phyloP scores from a whole-genome alignment of 2,329 filamentous ascomycete species.

The Pochonia chlamydosporia region DNA sequence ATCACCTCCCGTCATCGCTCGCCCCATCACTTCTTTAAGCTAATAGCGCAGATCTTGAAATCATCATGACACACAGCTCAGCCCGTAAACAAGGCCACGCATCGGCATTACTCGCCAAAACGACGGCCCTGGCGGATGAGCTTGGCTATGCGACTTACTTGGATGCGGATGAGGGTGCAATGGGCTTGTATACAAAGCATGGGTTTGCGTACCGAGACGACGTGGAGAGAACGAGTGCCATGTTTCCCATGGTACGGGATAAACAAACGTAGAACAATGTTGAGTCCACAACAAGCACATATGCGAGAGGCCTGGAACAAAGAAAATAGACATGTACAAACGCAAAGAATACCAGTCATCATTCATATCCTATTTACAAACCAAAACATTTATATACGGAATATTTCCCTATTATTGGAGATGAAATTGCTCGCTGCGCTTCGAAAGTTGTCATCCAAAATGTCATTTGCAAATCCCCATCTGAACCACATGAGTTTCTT shows the following conservation, averaged over 20 bases:
- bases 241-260: conserved; percentile 13
- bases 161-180: conserved; percentile 11
- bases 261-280: not conserved
- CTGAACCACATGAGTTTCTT: conserved; percentile 46
- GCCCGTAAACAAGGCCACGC: conserved; percentile 11
- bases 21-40: no score
- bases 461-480: conserved; percentile 22
- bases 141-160: conserved; percentile 12
- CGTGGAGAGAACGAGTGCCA: conserved; percentile 6
- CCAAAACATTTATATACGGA: conserved; percentile 16
- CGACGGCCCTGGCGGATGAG: conserved; percentile 8
- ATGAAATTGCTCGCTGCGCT: conserved; percentile 22
- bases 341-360: conserved; percentile 1
- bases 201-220: conserved; percentile 10
- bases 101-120: conserved; percentile 8
- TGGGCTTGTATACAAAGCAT: conserved; percentile 9
- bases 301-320: no score
- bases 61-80: conserved; percentile 13
- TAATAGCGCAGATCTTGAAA: conserved; percentile 10
- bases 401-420: conserved; percentile 14
- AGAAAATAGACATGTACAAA: conserved; percentile 1
- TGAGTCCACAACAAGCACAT: no score
- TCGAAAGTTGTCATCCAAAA: conserved; percentile 33
- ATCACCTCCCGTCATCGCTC: no score
- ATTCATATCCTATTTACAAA: not conserved